Conservation (phyloP, 2,329 filamentous ascomycete species). For the Diaporthe australafricana region DNA sequence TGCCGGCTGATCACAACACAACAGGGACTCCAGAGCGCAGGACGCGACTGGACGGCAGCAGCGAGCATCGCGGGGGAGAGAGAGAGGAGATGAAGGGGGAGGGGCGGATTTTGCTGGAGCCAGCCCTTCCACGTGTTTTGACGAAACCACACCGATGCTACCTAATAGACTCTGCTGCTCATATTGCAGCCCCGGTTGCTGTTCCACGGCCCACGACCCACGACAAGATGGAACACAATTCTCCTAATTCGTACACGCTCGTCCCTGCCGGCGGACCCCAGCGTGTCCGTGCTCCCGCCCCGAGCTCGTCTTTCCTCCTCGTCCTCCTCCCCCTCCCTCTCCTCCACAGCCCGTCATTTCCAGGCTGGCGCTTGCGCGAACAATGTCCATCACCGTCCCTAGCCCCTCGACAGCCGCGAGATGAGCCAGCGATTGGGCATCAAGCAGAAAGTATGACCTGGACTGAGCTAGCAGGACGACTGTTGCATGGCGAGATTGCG, state of each 20-base stretch:
- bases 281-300: constrained; percentile 33
- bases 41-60: constrained; percentile 20
- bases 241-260: constrained; percentile 20
- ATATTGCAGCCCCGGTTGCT: constrained; percentile 1
- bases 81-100: constrained; percentile 21
- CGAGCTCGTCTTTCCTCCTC: constrained; percentile 16
- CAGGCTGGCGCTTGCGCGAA: constrained; percentile 12
- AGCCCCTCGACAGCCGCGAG: not conserved
- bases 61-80: constrained; percentile 19
- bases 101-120: constrained; percentile 5
- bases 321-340: constrained; percentile 9
- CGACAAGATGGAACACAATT: constrained; percentile 18
- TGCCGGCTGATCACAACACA: constrained; percentile 20
- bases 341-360: constrained; percentile 21
- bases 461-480: constrained; percentile 10
- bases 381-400: constrained; percentile 8
- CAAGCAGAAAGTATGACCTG: constrained; percentile 12
- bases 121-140: constrained; percentile 27
- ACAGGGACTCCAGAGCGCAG: not conserved
- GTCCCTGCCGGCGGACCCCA: constrained; percentile 25
- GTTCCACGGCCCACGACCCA: constrained; percentile 23
- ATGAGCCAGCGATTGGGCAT: constrained; percentile 26
- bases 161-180: constrained; percentile 27
- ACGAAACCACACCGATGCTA: constrained; percentile 26
- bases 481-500: constrained; percentile 26